Conservation (phyloP, 495 filamentous ascomycete species). For the Amorphotheca resinae region DNA sequence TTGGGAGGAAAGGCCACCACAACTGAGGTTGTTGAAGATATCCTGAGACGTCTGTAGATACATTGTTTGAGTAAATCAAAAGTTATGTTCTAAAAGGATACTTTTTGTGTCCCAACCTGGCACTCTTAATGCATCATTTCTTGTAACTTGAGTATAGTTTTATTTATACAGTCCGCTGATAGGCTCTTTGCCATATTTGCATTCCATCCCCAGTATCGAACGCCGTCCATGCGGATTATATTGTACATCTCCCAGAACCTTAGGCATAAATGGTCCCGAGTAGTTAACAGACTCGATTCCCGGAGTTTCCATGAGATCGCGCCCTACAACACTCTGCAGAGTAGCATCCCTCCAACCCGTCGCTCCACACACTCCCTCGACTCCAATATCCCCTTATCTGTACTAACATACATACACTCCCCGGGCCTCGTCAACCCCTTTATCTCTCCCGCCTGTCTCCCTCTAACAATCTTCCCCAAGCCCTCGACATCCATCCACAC, state of each 20-base stretch:
- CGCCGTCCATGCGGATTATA: conserved; percentile 3
- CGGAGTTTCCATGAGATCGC: conserved; percentile 2
- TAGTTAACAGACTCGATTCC: not conserved
- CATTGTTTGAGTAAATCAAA: conserved; percentile 5
- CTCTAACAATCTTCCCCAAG: conserved; percentile 51
- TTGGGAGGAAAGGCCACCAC: conserved; percentile 83
- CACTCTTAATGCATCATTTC: not conserved
- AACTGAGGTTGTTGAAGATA: conserved; percentile 79
- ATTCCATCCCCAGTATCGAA: not conserved
- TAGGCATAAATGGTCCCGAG: not conserved
- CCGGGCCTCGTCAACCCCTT: conserved; percentile 64
- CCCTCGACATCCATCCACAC: conserved; percentile 49
- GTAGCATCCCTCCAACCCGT: conserved; percentile 69
- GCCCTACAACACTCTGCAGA: conserved; percentile 52
- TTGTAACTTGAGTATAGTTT: not conserved
- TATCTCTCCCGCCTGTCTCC: conserved; percentile 49
- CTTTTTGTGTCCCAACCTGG: not conserved
- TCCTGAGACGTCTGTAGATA: conserved; percentile 68
- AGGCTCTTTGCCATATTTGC: not conserved
- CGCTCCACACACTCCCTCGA: conserved; percentile 74
- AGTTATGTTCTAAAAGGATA: not conserved
- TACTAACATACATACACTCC: conserved; percentile 72
- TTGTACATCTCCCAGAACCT: not conserved
- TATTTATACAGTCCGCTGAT: not conserved
- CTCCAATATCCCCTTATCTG: conserved; percentile 73